Evolutionary conservation across 805 yeast species (phyloP), one percentile per base, ranked within the genome.

Genomic region (Saccharomycopsis malanga): DNA sequence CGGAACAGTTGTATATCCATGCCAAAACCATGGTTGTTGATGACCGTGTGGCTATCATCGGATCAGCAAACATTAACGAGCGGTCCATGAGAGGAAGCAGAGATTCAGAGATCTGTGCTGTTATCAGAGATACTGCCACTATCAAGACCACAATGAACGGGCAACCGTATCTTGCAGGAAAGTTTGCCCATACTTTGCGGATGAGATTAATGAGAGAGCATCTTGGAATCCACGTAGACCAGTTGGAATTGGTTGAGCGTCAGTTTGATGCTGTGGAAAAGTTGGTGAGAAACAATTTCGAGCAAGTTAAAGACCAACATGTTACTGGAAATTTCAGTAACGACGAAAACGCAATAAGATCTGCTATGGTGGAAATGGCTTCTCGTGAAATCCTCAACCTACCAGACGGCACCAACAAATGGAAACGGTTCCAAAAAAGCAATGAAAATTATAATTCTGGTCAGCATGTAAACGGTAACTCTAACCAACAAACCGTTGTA

Each of bases 11-110:
- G 38, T 93, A 93, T 60, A 83, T 93, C 30, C 99, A 93, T 63
- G 96, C 96, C 0, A 93, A 93, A 61, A 76, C 83, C 6, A 74
- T 93, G 79, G 74, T 93, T 57, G 96, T 83, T 9, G 99, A 93
- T 66, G 98, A 93, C 59, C 73, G 96, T 42, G 77, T 82, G 39
- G 97, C 96, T 3, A 83, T 93, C 38, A 89, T 93, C 58, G 98
- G 99, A 2, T 87, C 96, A 58, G 99, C 99, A 0, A 93, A 93
- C 59, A 87, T 93, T 52, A 93, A 93, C 60, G 99, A 93, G 62
- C 74, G 99, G 57, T 91, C 98, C 0, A 89, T 89, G 87, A 72
- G 93, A 56, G 99, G 99, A 14, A 71, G 73, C 18, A 74, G 98
- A 61, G 99, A 93, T 61, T 88, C 97, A 4, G 99, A 93, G 59